Evolutionary conservation across 768 basidiomycete species (phyloP).

Genomic region (Kwoniella botswanensis): DNA sequence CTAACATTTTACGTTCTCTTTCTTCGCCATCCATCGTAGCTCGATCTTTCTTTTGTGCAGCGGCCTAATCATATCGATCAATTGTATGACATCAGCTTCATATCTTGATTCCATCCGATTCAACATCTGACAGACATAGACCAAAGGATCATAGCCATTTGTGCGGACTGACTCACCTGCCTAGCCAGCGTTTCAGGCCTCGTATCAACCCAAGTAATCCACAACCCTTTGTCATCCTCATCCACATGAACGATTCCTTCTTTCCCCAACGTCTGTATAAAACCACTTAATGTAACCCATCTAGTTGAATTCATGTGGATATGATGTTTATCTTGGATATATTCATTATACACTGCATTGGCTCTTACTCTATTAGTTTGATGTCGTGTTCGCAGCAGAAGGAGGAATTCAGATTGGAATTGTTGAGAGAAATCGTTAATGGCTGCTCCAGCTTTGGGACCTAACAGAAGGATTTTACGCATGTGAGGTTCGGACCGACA

Average conservation of each 20-base stretch:
- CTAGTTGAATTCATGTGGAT: conserved; percentile 98
- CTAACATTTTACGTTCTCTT: conserved; percentile 83
- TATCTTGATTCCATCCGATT: background rate
- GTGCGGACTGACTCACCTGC: conserved; percentile 62
- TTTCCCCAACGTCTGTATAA: conserved; percentile 84
- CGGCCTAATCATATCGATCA: conserved; percentile 40
- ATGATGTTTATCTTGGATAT: conserved; percentile 90
- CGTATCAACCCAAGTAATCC: conserved; percentile 95
- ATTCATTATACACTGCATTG: conserved; percentile 96
- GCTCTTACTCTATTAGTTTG: conserved; percentile 93
- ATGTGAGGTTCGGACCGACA: conserved; percentile 75
- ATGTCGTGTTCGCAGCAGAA: conserved; percentile 84
- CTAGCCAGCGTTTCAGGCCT: conserved; percentile 92
- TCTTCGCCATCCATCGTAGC: conserved; percentile 91
- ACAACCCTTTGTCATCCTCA: conserved; percentile 99
- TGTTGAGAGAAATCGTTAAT: conserved; percentile 85
- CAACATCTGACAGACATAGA: too few relatives aligned
- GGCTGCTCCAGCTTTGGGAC: conserved; percentile 88
- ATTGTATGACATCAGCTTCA: conserved; percentile 1
- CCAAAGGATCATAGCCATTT: too few relatives aligned
- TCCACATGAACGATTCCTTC: conserved; percentile 87
- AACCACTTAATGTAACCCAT: conserved; percentile 98
- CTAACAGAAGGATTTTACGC: conserved; percentile 95
- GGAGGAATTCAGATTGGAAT: conserved; percentile 92
- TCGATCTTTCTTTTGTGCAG: conserved; percentile 78